Conservation (phyloP, 1,284 basidiomycete species). For the Apiotrichum porosum region DNA sequence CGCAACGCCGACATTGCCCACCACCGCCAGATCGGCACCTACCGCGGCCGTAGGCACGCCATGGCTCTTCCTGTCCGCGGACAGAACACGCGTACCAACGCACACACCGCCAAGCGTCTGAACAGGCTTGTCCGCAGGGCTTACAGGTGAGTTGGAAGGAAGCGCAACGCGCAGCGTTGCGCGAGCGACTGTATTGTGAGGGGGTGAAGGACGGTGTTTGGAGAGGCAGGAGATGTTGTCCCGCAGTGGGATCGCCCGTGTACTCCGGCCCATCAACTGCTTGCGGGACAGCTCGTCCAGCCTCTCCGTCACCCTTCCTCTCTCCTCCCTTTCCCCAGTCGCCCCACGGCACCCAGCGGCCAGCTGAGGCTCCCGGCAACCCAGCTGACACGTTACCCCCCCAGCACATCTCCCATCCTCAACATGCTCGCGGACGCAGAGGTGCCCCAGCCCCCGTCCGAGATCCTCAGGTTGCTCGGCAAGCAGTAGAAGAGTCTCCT, state of each 20-base stretch:
- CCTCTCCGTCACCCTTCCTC: neutral
- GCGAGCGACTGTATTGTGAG: too few species aligned
- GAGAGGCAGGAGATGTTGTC: too few species aligned
- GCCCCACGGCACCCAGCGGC: too few species aligned
- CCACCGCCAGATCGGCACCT: constrained; percentile 53
- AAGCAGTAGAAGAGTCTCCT: constrained; percentile 13
- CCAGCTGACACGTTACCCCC: neutral
- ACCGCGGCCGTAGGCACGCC: constrained; percentile 53
- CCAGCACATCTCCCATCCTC: neutral
- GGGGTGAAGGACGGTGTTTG: too few species aligned
- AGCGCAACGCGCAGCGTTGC: too few species aligned
- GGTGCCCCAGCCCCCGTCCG: constrained; percentile 15
- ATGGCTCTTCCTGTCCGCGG: constrained; percentile 54
- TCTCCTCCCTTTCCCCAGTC: neutral
- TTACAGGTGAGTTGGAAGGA: constrained; percentile 22
- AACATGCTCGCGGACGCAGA: neutral
- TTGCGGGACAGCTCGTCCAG: too few species aligned
- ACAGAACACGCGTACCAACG: constrained; percentile 55
- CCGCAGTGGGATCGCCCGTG: too few species aligned
- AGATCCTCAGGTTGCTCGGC: constrained; percentile 17
- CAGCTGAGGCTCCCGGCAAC: too few species aligned
- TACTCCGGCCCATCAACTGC: too few species aligned
- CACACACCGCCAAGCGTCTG: constrained; percentile 52
- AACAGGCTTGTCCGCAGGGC: constrained; percentile 49
- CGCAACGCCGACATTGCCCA: constrained; percentile 54